phyloP scores from a whole-genome alignment of 768 basidiomycete species.

The Termitomyces sp. region DNA sequence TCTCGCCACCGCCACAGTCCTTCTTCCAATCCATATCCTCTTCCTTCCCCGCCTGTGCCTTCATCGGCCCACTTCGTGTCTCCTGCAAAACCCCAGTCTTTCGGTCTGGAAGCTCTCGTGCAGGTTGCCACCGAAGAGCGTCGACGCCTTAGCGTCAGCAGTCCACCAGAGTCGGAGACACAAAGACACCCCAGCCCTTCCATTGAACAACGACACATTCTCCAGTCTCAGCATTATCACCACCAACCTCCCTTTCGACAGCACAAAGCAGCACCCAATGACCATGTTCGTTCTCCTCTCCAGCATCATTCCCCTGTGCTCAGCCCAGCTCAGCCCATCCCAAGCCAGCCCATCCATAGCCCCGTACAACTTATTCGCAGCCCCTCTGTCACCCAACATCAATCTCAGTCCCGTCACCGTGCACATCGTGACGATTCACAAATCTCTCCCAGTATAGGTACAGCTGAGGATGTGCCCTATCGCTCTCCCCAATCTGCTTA shows the following conservation, averaged over 20 bases:
- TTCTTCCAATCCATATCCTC: slow-evolving; percentile 15
- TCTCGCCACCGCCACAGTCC: slow-evolving; percentile 14
- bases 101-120: slow-evolving; percentile 63
- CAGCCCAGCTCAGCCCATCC: slow-evolving; percentile 3
- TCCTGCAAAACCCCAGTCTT: slow-evolving; percentile 23
- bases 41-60: slow-evolving; percentile 12
- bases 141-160: slow-evolving; percentile 41
- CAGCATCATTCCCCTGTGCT: slow-evolving; percentile 6
- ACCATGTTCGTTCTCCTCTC: slow-evolving; percentile 14
- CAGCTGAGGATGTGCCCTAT: slow-evolving; percentile 14
- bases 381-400: slow-evolving; percentile 11
- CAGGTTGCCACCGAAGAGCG: slow-evolving; percentile 70
- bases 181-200: slow-evolving; percentile 18
- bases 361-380: slow-evolving; percentile 12
- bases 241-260: slow-evolving; percentile 13
- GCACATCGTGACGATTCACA: slow-evolving; percentile 15
- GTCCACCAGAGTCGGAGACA: slow-evolving; percentile 17
- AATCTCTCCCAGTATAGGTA: background rate
- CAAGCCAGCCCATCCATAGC: slow-evolving; percentile 12
- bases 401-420: slow-evolving; percentile 10
- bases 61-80: slow-evolving; percentile 15
- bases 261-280: slow-evolving; percentile 5
- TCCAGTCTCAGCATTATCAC: slow-evolving; percentile 17
- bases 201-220: slow-evolving; percentile 19
- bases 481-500: slow-evolving; percentile 12